Base-by-base conservation (phyloP, 2,329 filamentous ascomycete species). In the Ophiostoma pallidulum region DNA sequence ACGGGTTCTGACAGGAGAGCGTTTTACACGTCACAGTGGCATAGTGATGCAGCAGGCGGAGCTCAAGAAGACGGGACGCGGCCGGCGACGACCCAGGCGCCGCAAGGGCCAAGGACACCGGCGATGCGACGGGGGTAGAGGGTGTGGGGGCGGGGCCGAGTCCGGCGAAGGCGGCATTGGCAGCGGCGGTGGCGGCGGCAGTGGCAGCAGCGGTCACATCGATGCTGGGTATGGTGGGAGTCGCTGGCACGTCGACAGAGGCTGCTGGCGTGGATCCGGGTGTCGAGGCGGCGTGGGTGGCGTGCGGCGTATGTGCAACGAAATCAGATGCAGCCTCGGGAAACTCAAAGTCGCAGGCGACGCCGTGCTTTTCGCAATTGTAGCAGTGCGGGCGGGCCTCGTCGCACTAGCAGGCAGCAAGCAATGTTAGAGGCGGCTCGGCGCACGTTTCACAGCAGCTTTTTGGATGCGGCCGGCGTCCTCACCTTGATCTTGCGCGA, bases 401-500 rank as follows among this genome's bases (percentile, higher is more conserved):
- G 58, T 84, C 79, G 64, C 80, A 84, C 76, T 79, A 56, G 4
- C 13, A 9, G 24, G 10, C n/a, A n/a, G n/a, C n/a, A n/a, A n/a
- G 33, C 13, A 2, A 10, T 20, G 20, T 33, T 29, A 35, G 31
- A 26, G 7, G 6, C 8, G 43, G n/a, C 2, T 19, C 8, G 32
- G 10, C 8, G 18, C 4, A 4, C n/a, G n/a, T n/a, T n/a, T n/a
- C n/a, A n/a, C n/a, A n/a, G n/a, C n/a, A n/a, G n/a, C n/a, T n/a
- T n/a, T n/a, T n/a, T n/a, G n/a, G 16, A 24, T 3, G 13, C 9
- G 2, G 14, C 28, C n/a, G 14, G 10, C 6, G 37, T 40, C 18
- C 55, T 41, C 64, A 81, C 80, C 75, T 85, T 85, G 59, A 85
- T 82, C 63, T 84, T 84, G 52, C 81, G 70, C 47, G 70, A 68